Evolutionary conservation across 768 basidiomycete genomes (phyloP).

Genomic region (Boletus eberwhitei): DNA sequence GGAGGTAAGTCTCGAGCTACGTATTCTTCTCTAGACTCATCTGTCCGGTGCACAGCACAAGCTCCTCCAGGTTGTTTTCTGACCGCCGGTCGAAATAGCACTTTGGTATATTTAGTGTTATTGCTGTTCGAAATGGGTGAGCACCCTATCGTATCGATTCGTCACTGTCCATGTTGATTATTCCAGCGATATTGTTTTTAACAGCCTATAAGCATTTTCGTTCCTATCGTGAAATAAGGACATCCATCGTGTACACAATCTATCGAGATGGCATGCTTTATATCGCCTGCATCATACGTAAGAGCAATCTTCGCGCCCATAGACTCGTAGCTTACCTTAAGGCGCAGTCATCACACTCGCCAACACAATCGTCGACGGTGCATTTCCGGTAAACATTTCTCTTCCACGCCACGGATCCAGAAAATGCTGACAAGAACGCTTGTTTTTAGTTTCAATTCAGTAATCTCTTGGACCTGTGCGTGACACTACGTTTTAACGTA

Average conservation of each 20-base stretch:
- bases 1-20: neutral
- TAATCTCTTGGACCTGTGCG: conserved; percentile 2
- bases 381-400: conserved; percentile 8
- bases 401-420: neutral
- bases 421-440: neutral
- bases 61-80: neutral
- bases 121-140: conserved; percentile 11
- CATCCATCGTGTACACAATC: neutral
- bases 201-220: conserved; percentile 2
- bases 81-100: neutral
- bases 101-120: conserved; percentile 7
- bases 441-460: conserved; percentile 4
- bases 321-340: neutral
- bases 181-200: conserved; percentile 8
- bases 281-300: conserved; percentile 16
- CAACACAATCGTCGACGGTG: conserved; percentile 7
- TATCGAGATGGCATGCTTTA: conserved; percentile 21
- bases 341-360: conserved; percentile 12
- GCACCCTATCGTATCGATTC: neutral
- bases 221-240: neutral
- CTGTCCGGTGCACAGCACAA: neutral
- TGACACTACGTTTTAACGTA: neutral
- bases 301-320: neutral
- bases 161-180: neutral
- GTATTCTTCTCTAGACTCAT: neutral